Evolutionary conservation across 1,139 yeast genomes (phyloP), one percentile per base, ranked within the genome.

Genomic region (Kodamaea suecica): DNA sequence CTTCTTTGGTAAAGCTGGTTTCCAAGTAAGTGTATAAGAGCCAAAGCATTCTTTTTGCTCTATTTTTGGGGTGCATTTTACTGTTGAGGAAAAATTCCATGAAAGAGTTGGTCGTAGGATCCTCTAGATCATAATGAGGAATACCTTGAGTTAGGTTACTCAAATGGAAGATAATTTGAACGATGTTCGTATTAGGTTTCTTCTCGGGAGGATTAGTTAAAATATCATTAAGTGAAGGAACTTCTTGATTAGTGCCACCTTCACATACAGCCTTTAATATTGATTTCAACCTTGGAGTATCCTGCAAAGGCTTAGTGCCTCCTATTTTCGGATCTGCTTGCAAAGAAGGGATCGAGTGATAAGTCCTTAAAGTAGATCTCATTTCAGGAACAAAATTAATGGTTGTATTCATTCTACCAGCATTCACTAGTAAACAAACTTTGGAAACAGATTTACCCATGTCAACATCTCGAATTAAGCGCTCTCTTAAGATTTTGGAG

Each of bases 341-440:
- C 35, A 92, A 67, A 5, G 90, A 79, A 1, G 98, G 98, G 25
- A 92, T 86, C 10, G 95, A 84, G 58, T 90, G 97, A 54, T 84
- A 92, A 0, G 97, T 90, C 49, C 97, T 70, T 47, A 90, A 69
- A 43, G 90, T 92, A 1, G 96, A 87, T 46, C 88, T 82, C 97
- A 90, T 90, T 54, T 88, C 97, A n/a, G 95, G 88, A 37, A 87
- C 95, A 55, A 90, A 92, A 59, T 90, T 90, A 35, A 92, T 81
- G 4, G 97, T 92, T 2, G 98, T 92, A 62, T 92, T 92, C 80
- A 92, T 80, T 44, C 97, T 70, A 4, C 97, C 97, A 30, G 88
- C 80, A 55, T 92, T 92, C 17, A 92, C 97, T 43, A 92, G 68
- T 29, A 92, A 62, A 45, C 95, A 86, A 20, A 87, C 82, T 71